Evolutionary conservation across 2,329 filamentous ascomycete species (phyloP), one percentile per base, ranked within the genome.

Genomic region (Magnaporthales sp.): DNA sequence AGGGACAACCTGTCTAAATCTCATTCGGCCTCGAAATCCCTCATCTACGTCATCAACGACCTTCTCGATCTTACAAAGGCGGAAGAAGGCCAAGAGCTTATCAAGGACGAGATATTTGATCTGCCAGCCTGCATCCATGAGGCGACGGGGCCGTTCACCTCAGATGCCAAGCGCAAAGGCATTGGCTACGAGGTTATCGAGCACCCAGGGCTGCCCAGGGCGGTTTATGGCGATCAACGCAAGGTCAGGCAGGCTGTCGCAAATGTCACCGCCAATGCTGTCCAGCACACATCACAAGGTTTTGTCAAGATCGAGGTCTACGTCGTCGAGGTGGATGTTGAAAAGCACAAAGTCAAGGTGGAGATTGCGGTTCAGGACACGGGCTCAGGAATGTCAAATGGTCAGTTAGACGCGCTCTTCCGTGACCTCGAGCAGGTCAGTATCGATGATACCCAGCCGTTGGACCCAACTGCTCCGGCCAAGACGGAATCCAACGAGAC

Each of bases 11-110:
- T 97, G 6, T 84, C 90, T 0, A 90, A 88, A 70, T 96, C 93
- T 0, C 91, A 97, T 74, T 96, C 92, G 0, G 93, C 93, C 4
- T 97, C 93, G 0, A 96, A 96, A 73, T 96, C 92, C 0, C 80
- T 97, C 29, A 94, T 97, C 4, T 96, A 96, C 74, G 92, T 96
- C 10, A 97, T 97, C 78, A 97, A 97, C 70, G 93, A 97, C 74
- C 81, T 97, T 1, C 81, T 97, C 0, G 93, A 97, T 73, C 80
- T 97, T 31, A 96, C 93, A 0, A 95, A 96, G 73, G 90, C 91
- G 0, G 93, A 96, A 74, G 90, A 93, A 74, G 92, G 93, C 0
- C 89, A 89, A 63, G 84, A 88, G 1, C 78, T 96, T 3, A 84
- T 94, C 73, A 94, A 92, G 71, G 89, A 93, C 67, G 93, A 96